A percentile compares a stretch with the other conserved stretches of the same genome.
Evolutionary conservation across 345 rosid species (phyloP).

Genomic region (Citrus inodora): DNA sequence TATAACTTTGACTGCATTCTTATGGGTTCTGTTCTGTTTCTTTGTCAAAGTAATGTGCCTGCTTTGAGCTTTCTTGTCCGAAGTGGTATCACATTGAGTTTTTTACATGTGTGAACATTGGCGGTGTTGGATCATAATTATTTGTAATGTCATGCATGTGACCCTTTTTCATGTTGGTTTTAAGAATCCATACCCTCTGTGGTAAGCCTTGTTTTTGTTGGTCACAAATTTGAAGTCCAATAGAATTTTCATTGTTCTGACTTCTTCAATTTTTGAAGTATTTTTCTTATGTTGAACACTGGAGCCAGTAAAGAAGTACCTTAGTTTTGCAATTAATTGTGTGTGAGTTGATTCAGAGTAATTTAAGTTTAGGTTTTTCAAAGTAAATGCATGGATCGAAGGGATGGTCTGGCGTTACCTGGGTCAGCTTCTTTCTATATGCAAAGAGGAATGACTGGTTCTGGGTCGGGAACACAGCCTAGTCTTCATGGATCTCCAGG

Average conservation of each 20-base stretch:
- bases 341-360: constrained; percentile 24
- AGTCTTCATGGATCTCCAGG: constrained; percentile 62
- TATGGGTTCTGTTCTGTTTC: constrained; percentile 9
- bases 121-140: constrained; percentile 2
- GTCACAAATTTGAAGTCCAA: constrained; percentile 3
- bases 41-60: constrained; percentile 13
- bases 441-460: constrained; percentile 69
- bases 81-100: constrained; percentile 10
- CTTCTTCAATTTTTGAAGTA: constrained; percentile 24
- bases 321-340: constrained; percentile 15
- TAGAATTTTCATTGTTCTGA: constrained; percentile 14
- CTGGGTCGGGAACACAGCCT: constrained; percentile 58
- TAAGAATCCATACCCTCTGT: constrained; percentile 3
- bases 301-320: not conserved
- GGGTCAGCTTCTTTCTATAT: constrained; percentile 79
- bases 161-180: not conserved
- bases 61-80: constrained; percentile 8
- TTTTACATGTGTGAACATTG: not conserved
- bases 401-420: constrained; percentile 72
- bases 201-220: not conserved
- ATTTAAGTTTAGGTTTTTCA: constrained; percentile 21
- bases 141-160: not conserved
- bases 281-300: constrained; percentile 8
- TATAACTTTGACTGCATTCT: not conserved
- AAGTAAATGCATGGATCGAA: constrained; percentile 94